A percentile compares a stretch with the other conserved stretches of the same genome.
These are phyloP conservation scores for Backusella tuberculispora DNA, from an alignment of 192 early-diverging fungal species.

Conservation along the genomic window DNA sequence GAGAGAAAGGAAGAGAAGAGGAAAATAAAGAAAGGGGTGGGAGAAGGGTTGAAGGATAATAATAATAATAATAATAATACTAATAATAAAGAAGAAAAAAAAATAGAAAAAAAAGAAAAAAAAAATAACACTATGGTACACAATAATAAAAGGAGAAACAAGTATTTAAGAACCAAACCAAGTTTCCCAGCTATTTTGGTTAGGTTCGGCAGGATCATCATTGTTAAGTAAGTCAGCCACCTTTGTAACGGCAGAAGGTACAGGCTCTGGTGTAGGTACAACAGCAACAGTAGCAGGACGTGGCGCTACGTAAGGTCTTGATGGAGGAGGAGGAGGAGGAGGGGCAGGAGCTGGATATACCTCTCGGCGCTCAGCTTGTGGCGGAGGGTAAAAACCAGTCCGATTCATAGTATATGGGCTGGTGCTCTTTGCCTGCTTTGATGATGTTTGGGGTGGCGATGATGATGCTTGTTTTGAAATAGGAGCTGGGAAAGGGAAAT, in stretches of 20 bases:
- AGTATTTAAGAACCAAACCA: constrained; percentile 38
- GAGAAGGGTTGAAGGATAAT: too few relatives aligned
- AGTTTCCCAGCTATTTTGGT: constrained; percentile 41
- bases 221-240: constrained; percentile 44
- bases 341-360: not conserved
- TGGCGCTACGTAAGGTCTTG: constrained; percentile 10
- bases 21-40: too few relatives aligned
- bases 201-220: constrained; percentile 41
- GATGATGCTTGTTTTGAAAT: constrained; percentile 5
- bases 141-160: constrained; percentile 9
- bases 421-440: not conserved
- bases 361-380: constrained; percentile 9
- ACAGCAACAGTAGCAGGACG: not conserved
- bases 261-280: constrained; percentile 13
- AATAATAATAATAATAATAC: not conserved
- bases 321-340: not conserved
- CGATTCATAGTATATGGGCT: not conserved
- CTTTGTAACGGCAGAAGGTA: constrained; percentile 36
- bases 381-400: constrained; percentile 19
- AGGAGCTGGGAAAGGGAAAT: constrained; percentile 32
- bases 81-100: not conserved
- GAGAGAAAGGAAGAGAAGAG: too few relatives aligned
- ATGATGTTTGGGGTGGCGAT: not conserved
- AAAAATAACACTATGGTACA: constrained; percentile 6
- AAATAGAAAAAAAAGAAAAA: constrained; percentile 7